Percentiles rank a stretch among this genome's conserved stretches.
Conservation (phyloP, 306 rosid species). For the Fragaria vesca region DNA sequence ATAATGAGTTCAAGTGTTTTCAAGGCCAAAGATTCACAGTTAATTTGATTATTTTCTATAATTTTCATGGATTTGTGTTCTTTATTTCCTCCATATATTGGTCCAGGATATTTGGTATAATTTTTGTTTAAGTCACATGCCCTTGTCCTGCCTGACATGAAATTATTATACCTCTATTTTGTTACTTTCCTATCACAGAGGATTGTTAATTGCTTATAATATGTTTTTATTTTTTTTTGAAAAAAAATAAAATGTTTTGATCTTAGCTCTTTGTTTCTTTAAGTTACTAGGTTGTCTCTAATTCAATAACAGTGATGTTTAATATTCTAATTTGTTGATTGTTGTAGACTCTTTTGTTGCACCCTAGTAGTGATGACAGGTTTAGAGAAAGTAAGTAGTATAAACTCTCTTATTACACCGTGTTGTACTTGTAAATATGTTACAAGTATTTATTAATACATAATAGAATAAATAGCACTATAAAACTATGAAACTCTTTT, state of each 20-base stretch:
- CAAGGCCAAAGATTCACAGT: conserved; percentile 25
- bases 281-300: too few relatives aligned
- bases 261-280: too few relatives aligned
- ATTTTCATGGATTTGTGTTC: conserved; percentile 27
- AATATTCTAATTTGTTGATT: too few relatives aligned
- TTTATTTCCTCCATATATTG: conserved; percentile 31
- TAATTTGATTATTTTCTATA: conserved; percentile 49
- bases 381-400: too few relatives aligned
- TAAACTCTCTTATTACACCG: too few relatives aligned
- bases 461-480: too few relatives aligned
- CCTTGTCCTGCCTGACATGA: conserved; percentile 41
- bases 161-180: conserved; percentile 18
- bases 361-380: too few relatives aligned
- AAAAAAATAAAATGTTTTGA: background rate
- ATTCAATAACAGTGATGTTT: too few relatives aligned
- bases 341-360: too few relatives aligned
- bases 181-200: conserved; percentile 28
- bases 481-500: too few relatives aligned
- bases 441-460: too few relatives aligned
- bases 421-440: too few relatives aligned
- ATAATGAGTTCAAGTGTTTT: conserved; percentile 29
- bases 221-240: background rate
- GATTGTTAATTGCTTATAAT: background rate
- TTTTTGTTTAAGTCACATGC: conserved; percentile 43
- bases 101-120: conserved; percentile 36